These are phyloP conservation scores for Phytophthora citricola DNA, from an alignment of 352 stramenopile species.

Conservation along the genomic window DNA sequence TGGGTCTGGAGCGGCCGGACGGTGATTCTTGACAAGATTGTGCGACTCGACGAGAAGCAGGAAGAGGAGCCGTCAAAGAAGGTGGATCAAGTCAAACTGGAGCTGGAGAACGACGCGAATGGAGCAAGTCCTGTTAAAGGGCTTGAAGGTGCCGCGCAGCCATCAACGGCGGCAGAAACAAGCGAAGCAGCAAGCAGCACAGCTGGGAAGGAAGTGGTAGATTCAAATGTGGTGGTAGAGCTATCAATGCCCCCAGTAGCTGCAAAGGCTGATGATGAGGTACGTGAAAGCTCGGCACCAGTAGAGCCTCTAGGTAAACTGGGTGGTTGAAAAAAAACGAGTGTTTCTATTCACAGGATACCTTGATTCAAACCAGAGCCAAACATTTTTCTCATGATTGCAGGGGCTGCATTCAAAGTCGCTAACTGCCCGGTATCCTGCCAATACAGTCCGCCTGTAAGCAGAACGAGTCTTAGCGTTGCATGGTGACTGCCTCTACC, in stretches of 20 bases:
- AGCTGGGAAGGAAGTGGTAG: neutral
- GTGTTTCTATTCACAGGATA: neutral
- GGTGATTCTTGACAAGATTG: slow-evolving; percentile 74
- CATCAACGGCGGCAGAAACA: slow-evolving; percentile 19
- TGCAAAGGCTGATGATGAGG: slow-evolving; percentile 26
- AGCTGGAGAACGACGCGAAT: neutral
- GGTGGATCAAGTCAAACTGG: slow-evolving; percentile 1
- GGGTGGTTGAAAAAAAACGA: no score
- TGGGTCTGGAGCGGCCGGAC: slow-evolving; percentile 71
- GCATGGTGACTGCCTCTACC: slow-evolving; percentile 12
- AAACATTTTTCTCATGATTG: slow-evolving; percentile 3
- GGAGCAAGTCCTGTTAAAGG: neutral
- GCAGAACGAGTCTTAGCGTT: slow-evolving; percentile 13
- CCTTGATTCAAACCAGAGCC: slow-evolving; percentile 19
- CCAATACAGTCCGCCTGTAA: slow-evolving; percentile 2
- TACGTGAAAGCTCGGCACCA: slow-evolving; percentile 21
- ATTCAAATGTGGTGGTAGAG: neutral
- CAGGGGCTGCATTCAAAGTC: neutral
- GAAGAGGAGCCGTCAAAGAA: slow-evolving; percentile 5
- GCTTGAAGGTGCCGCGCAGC: slow-evolving; percentile 8
- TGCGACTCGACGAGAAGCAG: slow-evolving; percentile 30
- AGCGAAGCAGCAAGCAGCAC: slow-evolving; percentile 6
- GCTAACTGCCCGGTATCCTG: neutral
- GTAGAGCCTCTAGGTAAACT: no score
- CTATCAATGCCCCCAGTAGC: neutral